These are phyloP conservation scores for Komagataella ulmi DNA, from an alignment of 805 yeast species.

Conservation along the genomic window DNA sequence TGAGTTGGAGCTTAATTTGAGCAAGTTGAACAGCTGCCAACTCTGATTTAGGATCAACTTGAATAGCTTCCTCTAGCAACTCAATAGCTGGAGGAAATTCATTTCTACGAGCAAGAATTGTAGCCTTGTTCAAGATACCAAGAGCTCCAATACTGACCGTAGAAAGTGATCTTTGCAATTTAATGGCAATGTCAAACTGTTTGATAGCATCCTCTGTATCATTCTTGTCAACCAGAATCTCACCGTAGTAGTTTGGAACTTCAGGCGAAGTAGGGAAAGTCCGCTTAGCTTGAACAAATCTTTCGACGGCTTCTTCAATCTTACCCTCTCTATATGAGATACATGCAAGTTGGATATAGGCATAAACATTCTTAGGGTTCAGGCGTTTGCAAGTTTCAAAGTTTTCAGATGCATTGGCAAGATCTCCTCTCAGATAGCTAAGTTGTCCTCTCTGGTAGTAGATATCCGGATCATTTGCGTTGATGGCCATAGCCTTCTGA, in stretches of 20 bases:
- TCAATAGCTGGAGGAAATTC: conserved; percentile 45
- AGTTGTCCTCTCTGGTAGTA: conserved; percentile 94
- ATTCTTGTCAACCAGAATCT: conserved; percentile 73
- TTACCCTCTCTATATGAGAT: conserved; percentile 71
- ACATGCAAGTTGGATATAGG: conserved; percentile 89
- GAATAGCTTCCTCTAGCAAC: conserved; percentile 61
- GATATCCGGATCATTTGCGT: conserved; percentile 65
- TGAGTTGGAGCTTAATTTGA: conserved; percentile 76
- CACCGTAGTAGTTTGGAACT: conserved; percentile 92
- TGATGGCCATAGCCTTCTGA: conserved; percentile 52
- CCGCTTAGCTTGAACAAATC: conserved; percentile 56
- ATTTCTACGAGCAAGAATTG: conserved; percentile 45
- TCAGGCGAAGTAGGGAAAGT: conserved; percentile 82
- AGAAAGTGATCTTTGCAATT: conserved; percentile 61
- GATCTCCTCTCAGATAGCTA: conserved; percentile 66
- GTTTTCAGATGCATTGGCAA: conserved; percentile 56
- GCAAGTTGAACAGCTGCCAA: conserved; percentile 86
- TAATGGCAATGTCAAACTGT: conserved; percentile 78
- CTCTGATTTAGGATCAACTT: conserved; percentile 79
- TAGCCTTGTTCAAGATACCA: conserved; percentile 84
- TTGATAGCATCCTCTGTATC: conserved; percentile 59
- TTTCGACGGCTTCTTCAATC: conserved; percentile 42
- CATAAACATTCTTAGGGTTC: conserved; percentile 66
- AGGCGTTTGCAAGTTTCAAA: conserved; percentile 65
- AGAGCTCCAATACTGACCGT: conserved; percentile 73